Evolutionary conservation across 1,284 basidiomycete species (phyloP), one percentile per base, ranked within the genome.

Genomic region (Heterobasidion occidentale): DNA sequence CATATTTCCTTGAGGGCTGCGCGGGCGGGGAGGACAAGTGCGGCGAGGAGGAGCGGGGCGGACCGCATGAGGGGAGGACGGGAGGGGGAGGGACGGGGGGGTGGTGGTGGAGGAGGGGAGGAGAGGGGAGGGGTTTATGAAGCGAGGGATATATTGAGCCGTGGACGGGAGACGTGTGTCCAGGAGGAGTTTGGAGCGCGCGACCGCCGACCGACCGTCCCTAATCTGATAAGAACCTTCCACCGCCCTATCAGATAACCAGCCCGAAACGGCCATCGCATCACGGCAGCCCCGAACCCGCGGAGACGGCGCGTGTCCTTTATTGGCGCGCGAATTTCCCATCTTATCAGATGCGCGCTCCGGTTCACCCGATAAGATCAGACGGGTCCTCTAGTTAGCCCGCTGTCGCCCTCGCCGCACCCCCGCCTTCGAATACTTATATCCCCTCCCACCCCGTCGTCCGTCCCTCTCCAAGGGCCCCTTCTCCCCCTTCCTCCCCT

Each of bases 1-100:
- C 88, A 90, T 9, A 81, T 56, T 64, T 90, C 87, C 2, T 83
- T 76, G 9, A 87, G 73, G 20, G 77, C 84, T 9, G 83, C 85
- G 36, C 80, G 62, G 38, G 68, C 77, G 46, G 73, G 67, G 4
- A 70, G 57, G 49, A 71, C 61, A 51, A 71, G 62, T 49, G 72
- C 58, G 55, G 65, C 62, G 60, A 70, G 61, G 15, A 60, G 52
- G 62, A 15, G 34, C 9, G 17, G 34, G 34, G 38, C 34, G n/a
- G 36, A 59, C 1, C 46, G 45, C 44, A 51, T 48, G 57, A 44
- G 36, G 33, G n/a, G n/a, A 19, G 46, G 53, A 33, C 34, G 15
- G 44, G 55, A 50, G 36, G 12, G 52, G 55, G 47, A 20, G 50
- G 54, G 17, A 52, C 46, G 17, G n/a, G n/a, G n/a, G n/a, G 45